These are phyloP conservation scores for Amylocarpus encephaloides DNA, from an alignment of 2,329 filamentous ascomycete genomes.

Conservation along the genomic window DNA sequence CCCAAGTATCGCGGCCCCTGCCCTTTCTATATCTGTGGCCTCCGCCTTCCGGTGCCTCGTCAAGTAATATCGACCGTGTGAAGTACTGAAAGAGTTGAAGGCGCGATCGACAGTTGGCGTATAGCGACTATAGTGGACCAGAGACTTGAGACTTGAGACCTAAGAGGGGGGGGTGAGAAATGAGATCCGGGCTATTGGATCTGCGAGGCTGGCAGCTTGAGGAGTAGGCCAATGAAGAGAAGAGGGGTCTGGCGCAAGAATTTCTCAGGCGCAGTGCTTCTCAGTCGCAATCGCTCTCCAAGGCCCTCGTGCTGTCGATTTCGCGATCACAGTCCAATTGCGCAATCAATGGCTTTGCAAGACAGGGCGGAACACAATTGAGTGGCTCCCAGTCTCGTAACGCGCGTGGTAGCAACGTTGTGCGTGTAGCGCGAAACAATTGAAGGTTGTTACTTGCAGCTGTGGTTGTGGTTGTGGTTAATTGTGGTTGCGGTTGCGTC, in stretches of 20 bases:
- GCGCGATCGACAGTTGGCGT: background rate
- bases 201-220: constrained; percentile 2
- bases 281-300: too few species aligned
- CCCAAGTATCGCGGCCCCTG: constrained; percentile 20
- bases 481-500: background rate
- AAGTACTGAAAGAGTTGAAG: constrained; percentile 3
- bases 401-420: constrained; percentile 22
- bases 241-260: constrained; percentile 15
- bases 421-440: constrained; percentile 15
- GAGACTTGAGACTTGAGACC: background rate
- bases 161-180: constrained; percentile 1
- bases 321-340: background rate
- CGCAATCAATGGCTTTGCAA: background rate
- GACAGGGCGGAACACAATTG: constrained; percentile 8
- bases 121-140: background rate
- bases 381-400: constrained; percentile 4
- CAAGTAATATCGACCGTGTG: background rate
- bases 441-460: background rate
- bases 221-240: constrained; percentile 2
- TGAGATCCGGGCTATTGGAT: constrained; percentile 11
- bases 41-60: background rate
- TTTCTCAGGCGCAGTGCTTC: background rate
- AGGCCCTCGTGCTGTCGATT: background rate
- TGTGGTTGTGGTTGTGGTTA: background rate
- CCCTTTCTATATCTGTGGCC: background rate